Base-by-base conservation (phyloP, 1,284 basidiomycete genomes). In the Mycena sp. region DNA sequence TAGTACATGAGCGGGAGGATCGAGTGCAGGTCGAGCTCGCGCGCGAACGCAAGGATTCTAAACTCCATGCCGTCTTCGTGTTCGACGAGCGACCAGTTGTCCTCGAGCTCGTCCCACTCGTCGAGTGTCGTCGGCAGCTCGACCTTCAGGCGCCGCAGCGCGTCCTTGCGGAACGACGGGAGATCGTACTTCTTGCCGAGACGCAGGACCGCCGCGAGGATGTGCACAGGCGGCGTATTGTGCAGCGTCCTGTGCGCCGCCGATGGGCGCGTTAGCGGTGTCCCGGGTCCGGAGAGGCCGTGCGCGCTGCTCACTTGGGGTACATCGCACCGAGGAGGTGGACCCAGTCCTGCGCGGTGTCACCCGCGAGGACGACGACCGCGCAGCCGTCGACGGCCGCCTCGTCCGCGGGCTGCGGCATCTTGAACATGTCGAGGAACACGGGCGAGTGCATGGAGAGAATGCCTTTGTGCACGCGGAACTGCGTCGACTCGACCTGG, bases 381-480 rank as follows among this genome's bases (percentile, higher is more conserved):
- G 58, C 52, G 23, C 40, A 52, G 9, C 58, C 63, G 19, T 65
- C 54, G 11, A 65, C 10, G 23, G n/a, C 6, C 28, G 23, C 28
- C 30, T 57, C 53, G 7, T 44, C 10, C 16, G 26, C 6, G 2
- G 63, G 53, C 49, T 61, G 63, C 4, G 58, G 58, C 1, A 58
- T 2, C 3, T 10, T 17, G 19, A 65, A 40, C 49, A 61, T 53
- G 23, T 40, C 58, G 19, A 29, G 23, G 41, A 65, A 65, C 2
- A 46, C 54, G 21, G 26, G 3, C 1, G 63, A 65, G 29, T 61
- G 35, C 7, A 14, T 10, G 3, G 51, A 25, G 1, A 63, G 51
- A 16, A 71, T n/a, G 1, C 62, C 62, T 11, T 43, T 49, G 58
- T 67, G 63, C 4, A 72, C 58, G 4, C 60, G 56, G 48, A 67